Evolutionary conservation across 2,329 filamentous ascomycete species (phyloP), one percentile per base, ranked within the genome.

Genomic region (Lachnellula cervina): DNA sequence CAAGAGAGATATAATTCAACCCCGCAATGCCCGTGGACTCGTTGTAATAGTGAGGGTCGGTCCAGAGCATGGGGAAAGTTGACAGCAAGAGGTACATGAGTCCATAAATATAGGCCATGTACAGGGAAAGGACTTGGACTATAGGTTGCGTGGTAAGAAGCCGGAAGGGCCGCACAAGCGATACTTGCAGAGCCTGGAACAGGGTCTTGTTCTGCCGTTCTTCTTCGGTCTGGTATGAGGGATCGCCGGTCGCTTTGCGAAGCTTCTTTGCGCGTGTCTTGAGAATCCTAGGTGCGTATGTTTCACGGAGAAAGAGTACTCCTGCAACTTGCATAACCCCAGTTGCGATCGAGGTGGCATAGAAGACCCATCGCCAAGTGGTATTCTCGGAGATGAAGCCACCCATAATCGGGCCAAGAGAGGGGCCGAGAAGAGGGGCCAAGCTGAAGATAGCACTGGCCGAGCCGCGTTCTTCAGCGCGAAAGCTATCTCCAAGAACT

Each of bases 61-160:
- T 72, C 80, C 81, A 88, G 1, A 88, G 71, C 0, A 69, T 64
- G 0, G 84, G 79, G 60, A 86, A 86, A 2, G 78, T 85, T 0
- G 80, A 79, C 0, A 88, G 75, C 40, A 76, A 74, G 3, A 83
- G 69, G 62, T 80, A 83, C 28, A 80, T 72, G 51, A 78, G 72
- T 6, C 80, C 79, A 61, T 81, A 81, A 5, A 77, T 63, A 43
- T 76, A 69, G 14, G 75, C 72, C 62, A 78, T 74, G 64, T 80
- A 82, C 9, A 80, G 58, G 1, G 79, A 74, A 5, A 82, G 71
- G 5, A 77, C 67, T 61, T 80, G 73, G 11, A 83, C 71, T 51
- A 82, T 80, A 1, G 76, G 69, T 48, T 81, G 80, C 2, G 77
- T 75, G 4, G 72, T 40, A 3, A 83, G 70, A 64, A 84, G 71